phyloP scores from a whole-genome alignment of 768 basidiomycete genomes.

The Hericium rajendrae region DNA sequence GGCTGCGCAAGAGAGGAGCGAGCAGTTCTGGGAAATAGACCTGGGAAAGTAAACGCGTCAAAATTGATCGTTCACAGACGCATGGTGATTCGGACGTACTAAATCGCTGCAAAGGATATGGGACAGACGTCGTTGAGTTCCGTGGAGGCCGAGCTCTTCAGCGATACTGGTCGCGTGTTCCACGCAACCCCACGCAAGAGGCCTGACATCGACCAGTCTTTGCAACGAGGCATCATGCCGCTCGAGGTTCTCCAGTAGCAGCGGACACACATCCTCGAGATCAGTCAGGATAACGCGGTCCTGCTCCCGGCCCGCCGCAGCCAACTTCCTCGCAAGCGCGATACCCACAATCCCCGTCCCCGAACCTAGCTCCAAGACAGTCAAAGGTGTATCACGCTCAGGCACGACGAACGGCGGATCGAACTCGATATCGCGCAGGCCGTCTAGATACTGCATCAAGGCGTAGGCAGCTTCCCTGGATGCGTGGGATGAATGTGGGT shows the following conservation, averaged over 20 bases:
- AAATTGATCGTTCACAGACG: background rate
- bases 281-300: slow-evolving; percentile 52
- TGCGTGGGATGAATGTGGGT: background rate
- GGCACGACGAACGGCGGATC: slow-evolving; percentile 35
- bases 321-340: slow-evolving; percentile 36
- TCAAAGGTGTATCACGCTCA: slow-evolving; percentile 23
- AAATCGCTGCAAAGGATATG: slow-evolving; percentile 82
- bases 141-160: slow-evolving; percentile 24
- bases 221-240: slow-evolving; percentile 1
- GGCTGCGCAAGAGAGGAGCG: slow-evolving; percentile 63
- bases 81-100: slow-evolving; percentile 32
- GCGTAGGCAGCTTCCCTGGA: slow-evolving; percentile 68
- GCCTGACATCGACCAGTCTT: slow-evolving; percentile 32
- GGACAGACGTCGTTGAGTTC: slow-evolving; percentile 26
- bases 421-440: slow-evolving; percentile 29
- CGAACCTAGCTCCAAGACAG: slow-evolving; percentile 70
- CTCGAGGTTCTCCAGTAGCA: slow-evolving; percentile 24
- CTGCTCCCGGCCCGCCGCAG: background rate
- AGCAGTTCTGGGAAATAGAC: slow-evolving; percentile 82
- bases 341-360: slow-evolving; percentile 59
- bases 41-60: slow-evolving; percentile 27
- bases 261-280: slow-evolving; percentile 59
- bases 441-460: slow-evolving; percentile 44
- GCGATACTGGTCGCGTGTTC: slow-evolving; percentile 33
- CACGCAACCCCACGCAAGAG: slow-evolving; percentile 63